phyloP scores from a whole-genome alignment of 2,329 filamentous ascomycete species.

The Laburnicola sp. region DNA sequence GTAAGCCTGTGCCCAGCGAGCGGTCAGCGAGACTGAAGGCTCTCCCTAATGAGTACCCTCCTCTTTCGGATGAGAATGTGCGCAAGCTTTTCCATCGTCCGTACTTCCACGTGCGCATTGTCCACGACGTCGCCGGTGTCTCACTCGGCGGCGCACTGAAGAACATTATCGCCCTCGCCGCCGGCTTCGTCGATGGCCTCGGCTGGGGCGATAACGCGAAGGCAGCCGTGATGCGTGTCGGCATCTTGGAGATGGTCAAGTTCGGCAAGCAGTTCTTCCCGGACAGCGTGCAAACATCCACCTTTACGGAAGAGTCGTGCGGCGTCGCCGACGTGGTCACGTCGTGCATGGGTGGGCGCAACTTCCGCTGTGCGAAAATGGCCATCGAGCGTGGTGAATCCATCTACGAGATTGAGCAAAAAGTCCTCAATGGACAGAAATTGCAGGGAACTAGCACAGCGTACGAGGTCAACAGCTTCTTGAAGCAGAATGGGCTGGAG shows the following conservation, averaged over 20 bases:
- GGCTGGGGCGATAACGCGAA: slow-evolving; percentile 99
- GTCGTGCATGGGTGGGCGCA: slow-evolving; percentile 86
- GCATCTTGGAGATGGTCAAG: slow-evolving; percentile 92
- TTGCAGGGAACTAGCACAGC: slow-evolving; percentile 93
- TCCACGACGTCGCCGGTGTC: slow-evolving; percentile 93
- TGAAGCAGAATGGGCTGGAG: slow-evolving; percentile 77
- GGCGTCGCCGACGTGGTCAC: slow-evolving; percentile 96
- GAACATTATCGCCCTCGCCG: slow-evolving; percentile 92
- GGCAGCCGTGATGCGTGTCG: slow-evolving; percentile 96
- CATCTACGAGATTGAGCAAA: slow-evolving; percentile 84
- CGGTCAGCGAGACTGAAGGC: slow-evolving; percentile 74
- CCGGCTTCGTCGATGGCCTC: slow-evolving; percentile 91
- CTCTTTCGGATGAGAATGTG: slow-evolving; percentile 81
- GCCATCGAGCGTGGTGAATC: slow-evolving; percentile 76
- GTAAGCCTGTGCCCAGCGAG: slow-evolving; percentile 54
- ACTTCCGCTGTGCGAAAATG: slow-evolving; percentile 91
- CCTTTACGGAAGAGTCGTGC: slow-evolving; percentile 95
- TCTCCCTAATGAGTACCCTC: slow-evolving; percentile 79
- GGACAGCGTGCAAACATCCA: slow-evolving; percentile 75
- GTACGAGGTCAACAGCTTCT: slow-evolving; percentile 84
- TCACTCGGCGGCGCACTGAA: slow-evolving; percentile 94
- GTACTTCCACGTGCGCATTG: slow-evolving; percentile 96
- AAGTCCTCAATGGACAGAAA: slow-evolving; percentile 94
- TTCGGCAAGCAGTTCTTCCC: slow-evolving; percentile 94
- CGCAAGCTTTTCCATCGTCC: slow-evolving; percentile 89